Conservation (phyloP, 2,329 filamentous ascomycete genomes). For the Fusarium globosum region DNA sequence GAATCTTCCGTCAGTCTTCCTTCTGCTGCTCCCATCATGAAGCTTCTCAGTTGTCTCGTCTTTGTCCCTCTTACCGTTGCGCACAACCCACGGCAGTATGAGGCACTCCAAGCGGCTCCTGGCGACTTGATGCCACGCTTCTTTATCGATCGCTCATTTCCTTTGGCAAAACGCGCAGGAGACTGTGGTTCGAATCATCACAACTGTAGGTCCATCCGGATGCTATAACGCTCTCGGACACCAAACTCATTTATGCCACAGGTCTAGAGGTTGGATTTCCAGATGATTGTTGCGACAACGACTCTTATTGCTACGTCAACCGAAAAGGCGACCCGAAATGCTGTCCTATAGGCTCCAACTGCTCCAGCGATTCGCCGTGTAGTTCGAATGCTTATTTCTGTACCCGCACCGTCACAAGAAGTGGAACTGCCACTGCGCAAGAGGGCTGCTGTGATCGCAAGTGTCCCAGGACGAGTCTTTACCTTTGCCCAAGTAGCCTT, state of each 20-base stretch:
- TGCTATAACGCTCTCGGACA: neutral
- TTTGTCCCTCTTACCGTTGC: constrained; percentile 25
- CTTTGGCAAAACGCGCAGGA: constrained; percentile 44
- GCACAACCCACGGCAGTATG: constrained; percentile 37
- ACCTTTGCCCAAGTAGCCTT: constrained; percentile 56
- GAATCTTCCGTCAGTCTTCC: neutral
- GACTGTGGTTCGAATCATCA: constrained; percentile 46
- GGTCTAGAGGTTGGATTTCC: constrained; percentile 56
- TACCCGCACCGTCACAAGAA: constrained; percentile 44
- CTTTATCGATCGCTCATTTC: constrained; percentile 44
- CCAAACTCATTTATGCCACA: constrained; percentile 33
- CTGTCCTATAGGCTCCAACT: constrained; percentile 57
- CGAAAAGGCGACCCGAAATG: constrained; percentile 49
- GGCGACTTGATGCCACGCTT: constrained; percentile 48
- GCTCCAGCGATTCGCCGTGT: constrained; percentile 53
- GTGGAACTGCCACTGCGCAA: constrained; percentile 43
- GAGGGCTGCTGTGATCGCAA: constrained; percentile 54
- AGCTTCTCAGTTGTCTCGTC: constrained; percentile 16
- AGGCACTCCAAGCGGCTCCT: constrained; percentile 29
- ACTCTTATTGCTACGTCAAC: constrained; percentile 59
- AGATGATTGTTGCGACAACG: constrained; percentile 56
- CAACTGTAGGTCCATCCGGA: constrained; percentile 45
- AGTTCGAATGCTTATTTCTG: constrained; percentile 50
- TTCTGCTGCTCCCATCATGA: constrained; percentile 33
- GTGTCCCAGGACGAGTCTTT: constrained; percentile 56